These are phyloP conservation scores for Pythium periplocum DNA, from an alignment of 352 stramenopile species.

Conservation along the genomic window DNA sequence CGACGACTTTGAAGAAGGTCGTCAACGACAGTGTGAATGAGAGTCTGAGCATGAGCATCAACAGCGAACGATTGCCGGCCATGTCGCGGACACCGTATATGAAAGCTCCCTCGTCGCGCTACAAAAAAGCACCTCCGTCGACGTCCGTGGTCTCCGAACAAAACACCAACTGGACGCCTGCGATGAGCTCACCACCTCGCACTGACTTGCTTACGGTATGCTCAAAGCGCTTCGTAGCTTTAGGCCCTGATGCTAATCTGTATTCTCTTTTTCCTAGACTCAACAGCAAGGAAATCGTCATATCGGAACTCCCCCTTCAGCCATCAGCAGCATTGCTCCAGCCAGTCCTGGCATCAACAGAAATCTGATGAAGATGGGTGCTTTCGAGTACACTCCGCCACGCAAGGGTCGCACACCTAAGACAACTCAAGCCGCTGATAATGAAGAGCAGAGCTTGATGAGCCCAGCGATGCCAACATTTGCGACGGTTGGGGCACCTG, in stretches of 20 bases:
- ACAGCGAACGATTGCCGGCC: constrained; percentile 50
- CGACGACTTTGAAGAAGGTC: constrained; percentile 50
- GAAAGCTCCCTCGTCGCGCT: constrained; percentile 26
- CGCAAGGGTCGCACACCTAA: constrained; percentile 6
- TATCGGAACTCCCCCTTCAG: constrained; percentile 49
- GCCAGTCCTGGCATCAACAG: constrained; percentile 62
- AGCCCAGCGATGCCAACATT: constrained; percentile 55
- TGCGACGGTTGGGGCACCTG: constrained; percentile 34
- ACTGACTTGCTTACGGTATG: constrained; percentile 44
- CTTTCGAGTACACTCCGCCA: constrained; percentile 70
- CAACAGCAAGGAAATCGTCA: constrained; percentile 3
- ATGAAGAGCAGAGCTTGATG: constrained; percentile 17
- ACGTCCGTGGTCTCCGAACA: constrained; percentile 48
- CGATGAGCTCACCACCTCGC: constrained; percentile 47
- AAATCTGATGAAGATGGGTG: constrained; percentile 78
- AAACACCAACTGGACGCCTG: constrained; percentile 42
- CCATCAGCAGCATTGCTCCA: constrained; percentile 68
- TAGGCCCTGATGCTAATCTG: too few species aligned
- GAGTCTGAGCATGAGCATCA: constrained; percentile 54
- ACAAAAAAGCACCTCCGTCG: constrained; percentile 24
- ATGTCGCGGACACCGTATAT: constrained; percentile 70
- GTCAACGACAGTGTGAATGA: constrained; percentile 33
- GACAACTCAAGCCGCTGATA: too few species aligned
- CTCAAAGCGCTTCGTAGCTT: background rate
- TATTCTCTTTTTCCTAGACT: too few species aligned